These are phyloP conservation scores for Boeremia exigua DNA, from an alignment of 2,329 filamentous ascomycete genomes.

Conservation along the genomic window DNA sequence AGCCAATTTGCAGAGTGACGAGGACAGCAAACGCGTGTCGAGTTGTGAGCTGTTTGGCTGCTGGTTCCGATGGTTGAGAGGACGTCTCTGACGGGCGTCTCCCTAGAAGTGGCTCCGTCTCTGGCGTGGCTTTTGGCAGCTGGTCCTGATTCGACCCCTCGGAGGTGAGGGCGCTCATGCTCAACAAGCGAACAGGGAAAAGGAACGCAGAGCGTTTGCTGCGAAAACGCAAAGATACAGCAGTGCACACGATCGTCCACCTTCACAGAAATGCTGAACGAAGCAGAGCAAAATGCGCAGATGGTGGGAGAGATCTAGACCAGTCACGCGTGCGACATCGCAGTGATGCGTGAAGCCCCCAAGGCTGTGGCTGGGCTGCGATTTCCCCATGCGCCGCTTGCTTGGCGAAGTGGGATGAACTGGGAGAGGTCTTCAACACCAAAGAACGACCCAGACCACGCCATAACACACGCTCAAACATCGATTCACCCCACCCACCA, in stretches of 20 bases:
- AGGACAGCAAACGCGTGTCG: slow-evolving; percentile 62
- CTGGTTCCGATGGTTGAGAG: slow-evolving; percentile 18
- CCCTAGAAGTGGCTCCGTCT: slow-evolving; percentile 37
- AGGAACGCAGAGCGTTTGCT: not conserved
- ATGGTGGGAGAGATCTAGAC: not conserved
- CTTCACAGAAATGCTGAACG: not conserved
- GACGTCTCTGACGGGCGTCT: slow-evolving; percentile 21
- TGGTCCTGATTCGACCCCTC: slow-evolving; percentile 17
- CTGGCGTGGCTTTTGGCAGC: slow-evolving; percentile 23
- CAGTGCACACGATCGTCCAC: not conserved
- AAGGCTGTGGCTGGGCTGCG: slow-evolving; percentile 19
- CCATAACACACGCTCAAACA: slow-evolving; percentile 29
- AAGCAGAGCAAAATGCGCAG: not conserved
- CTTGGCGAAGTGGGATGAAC: slow-evolving; percentile 13
- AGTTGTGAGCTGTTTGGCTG: slow-evolving; percentile 42
- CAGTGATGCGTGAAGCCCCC: slow-evolving; percentile 7
- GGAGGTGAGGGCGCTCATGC: slow-evolving; percentile 7
- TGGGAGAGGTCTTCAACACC: slow-evolving; percentile 15
- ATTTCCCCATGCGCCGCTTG: slow-evolving; percentile 21
- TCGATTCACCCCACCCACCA: slow-evolving; percentile 21
- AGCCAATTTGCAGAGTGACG: slow-evolving; percentile 69
- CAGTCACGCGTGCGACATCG: slow-evolving; percentile 12
- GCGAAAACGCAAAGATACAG: not conserved
- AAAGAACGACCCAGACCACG: slow-evolving; percentile 19
- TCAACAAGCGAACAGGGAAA: not conserved